phyloP scores from a whole-genome alignment of 176 grass and related monocot species.

The Phoenix roebelenii region DNA sequence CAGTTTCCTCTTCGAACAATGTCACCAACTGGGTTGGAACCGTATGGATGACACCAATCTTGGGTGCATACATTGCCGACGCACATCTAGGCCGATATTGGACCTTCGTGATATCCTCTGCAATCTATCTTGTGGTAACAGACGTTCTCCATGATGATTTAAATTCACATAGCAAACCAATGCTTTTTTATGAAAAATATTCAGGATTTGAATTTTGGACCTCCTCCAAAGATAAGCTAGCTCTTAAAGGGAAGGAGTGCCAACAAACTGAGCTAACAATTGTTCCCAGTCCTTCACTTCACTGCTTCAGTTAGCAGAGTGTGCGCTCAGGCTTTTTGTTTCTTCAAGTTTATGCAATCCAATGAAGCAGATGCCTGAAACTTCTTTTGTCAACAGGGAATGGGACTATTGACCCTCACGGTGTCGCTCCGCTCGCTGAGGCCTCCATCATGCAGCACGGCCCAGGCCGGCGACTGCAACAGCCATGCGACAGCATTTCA shows the following conservation, averaged over 20 bases:
- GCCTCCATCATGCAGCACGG: background rate
- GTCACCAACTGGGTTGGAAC: conserved; percentile 22
- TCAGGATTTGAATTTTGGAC: too few relatives aligned
- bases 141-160: too few relatives aligned
- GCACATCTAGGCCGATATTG: conserved; percentile 19
- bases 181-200: too few relatives aligned
- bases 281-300: too few relatives aligned
- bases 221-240: too few relatives aligned
- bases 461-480: background rate
- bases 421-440: conserved; percentile 10
- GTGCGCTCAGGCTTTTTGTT: too few relatives aligned
- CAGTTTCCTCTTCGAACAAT: conserved; percentile 14
- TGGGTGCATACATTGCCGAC: conserved; percentile 16
- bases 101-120: conserved; percentile 12
- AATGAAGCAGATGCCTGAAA: background rate
- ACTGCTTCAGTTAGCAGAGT: too few relatives aligned
- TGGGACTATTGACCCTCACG: conserved; percentile 1
- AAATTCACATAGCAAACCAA: too few relatives aligned
- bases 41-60: conserved; percentile 20
- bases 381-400: background rate
- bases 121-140: conserved; percentile 6
- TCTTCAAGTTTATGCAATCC: too few relatives aligned
- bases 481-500: background rate
- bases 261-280: too few relatives aligned
- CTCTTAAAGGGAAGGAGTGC: too few relatives aligned